These are phyloP conservation scores for Macrolepiota fuliginosa DNA, from an alignment of 768 basidiomycete genomes.

Conservation along the genomic window DNA sequence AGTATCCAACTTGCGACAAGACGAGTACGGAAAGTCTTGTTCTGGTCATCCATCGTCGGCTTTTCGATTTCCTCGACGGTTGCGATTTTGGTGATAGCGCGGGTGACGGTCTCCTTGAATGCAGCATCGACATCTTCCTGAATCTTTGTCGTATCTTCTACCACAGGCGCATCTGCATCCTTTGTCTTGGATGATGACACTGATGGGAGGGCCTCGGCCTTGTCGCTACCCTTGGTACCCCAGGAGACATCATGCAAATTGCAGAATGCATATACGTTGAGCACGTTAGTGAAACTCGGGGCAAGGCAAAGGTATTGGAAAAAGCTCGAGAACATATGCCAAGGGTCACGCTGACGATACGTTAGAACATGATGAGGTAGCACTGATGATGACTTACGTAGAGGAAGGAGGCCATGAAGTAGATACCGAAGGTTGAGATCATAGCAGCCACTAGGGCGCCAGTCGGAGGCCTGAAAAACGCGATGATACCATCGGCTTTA, in stretches of 20 bases:
- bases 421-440: constrained; percentile 87
- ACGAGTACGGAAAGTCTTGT: constrained; percentile 91
- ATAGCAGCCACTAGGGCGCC: constrained; percentile 85
- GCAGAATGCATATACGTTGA: constrained; percentile 97
- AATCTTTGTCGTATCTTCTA: constrained; percentile 79
- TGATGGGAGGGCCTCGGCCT: constrained; percentile 88
- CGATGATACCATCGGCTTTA: constrained; percentile 43
- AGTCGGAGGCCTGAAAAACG: constrained; percentile 73
- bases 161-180: constrained; percentile 71
- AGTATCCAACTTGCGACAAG: constrained; percentile 82
- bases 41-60: constrained; percentile 85
- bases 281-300: constrained; percentile 90
- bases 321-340: constrained; percentile 97
- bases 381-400: constrained; percentile 53
- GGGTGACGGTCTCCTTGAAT: constrained; percentile 90
- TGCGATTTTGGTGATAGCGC: constrained; percentile 76
- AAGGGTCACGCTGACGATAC: constrained; percentile 76
- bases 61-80: constrained; percentile 68
- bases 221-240: constrained; percentile 96
- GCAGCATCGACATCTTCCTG: constrained; percentile 89
- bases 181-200: constrained; percentile 82
- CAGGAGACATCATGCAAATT: constrained; percentile 93
- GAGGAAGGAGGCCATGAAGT: constrained; percentile 79
- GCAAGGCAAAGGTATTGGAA: constrained; percentile 88
- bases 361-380: not conserved